Conservation (phyloP, 768 basidiomycete species). For the Nidularia sp. region DNA sequence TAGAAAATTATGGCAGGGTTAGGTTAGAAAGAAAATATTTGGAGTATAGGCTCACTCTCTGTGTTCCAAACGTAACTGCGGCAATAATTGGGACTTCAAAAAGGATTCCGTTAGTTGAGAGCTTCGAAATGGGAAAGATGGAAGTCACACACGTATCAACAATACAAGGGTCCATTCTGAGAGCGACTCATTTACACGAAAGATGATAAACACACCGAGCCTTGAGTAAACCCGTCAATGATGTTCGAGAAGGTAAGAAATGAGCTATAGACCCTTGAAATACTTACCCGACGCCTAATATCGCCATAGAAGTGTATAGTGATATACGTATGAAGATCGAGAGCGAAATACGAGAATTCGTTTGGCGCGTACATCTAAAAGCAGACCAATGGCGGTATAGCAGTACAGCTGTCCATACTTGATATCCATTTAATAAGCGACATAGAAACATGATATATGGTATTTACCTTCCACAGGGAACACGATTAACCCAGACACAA, state of each 20-base stretch:
- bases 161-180: slow-evolving; percentile 8
- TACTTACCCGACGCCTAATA: background rate
- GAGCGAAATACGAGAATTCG: slow-evolving; percentile 4
- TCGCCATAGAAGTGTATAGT: slow-evolving; percentile 6
- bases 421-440: background rate
- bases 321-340: slow-evolving; percentile 13
- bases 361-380: background rate
- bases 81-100: slow-evolving; percentile 11
- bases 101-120: background rate
- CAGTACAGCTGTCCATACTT: slow-evolving; percentile 11
- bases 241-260: background rate
- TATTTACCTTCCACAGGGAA: slow-evolving; percentile 12
- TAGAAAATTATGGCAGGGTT: no score
- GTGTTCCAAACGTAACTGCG: slow-evolving; percentile 14
- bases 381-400: slow-evolving; percentile 8
- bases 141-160: slow-evolving; percentile 4
- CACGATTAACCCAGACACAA: slow-evolving; percentile 6
- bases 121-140: background rate
- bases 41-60: slow-evolving; percentile 5
- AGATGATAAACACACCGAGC: background rate
- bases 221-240: background rate
- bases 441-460: background rate
- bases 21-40: no score
- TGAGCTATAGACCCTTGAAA: no score
- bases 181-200: background rate